Conservation (phyloP, 2,329 filamentous ascomycete genomes). For the Aspergillus persii region DNA sequence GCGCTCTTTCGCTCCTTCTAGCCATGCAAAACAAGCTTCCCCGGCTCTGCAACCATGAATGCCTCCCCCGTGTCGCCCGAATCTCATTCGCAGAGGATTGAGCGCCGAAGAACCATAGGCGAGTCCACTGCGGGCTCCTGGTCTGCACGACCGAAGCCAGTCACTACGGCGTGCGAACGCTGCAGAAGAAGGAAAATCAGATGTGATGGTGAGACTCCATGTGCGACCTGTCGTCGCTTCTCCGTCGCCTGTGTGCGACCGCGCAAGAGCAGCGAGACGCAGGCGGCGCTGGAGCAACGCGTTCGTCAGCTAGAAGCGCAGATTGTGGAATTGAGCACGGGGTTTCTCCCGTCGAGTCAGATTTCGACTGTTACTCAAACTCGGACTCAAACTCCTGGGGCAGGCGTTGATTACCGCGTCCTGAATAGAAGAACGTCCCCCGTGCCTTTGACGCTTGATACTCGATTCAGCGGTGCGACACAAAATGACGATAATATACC, state of each 20-base stretch:
- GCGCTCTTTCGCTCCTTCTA: neutral
- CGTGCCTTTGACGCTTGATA: neutral
- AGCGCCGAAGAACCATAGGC: slow-evolving; percentile 1
- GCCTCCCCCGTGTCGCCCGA: slow-evolving; percentile 4
- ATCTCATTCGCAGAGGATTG: neutral
- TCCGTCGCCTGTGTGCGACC: slow-evolving; percentile 11
- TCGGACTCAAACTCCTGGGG: neutral
- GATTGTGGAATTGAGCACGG: slow-evolving; percentile 9
- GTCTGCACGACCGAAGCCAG: slow-evolving; percentile 9
- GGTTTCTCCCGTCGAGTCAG: neutral
- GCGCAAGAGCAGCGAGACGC: slow-evolving; percentile 9
- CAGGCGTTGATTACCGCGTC: neutral
- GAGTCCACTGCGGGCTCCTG: neutral
- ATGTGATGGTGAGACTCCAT: slow-evolving; percentile 17
- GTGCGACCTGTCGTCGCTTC: slow-evolving; percentile 16
- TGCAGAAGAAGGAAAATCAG: slow-evolving; percentile 17
- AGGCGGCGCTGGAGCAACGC: slow-evolving; percentile 10
- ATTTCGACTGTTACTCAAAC: neutral
- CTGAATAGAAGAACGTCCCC: neutral
- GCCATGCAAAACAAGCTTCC: slow-evolving; percentile 4
- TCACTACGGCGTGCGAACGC: slow-evolving; percentile 12
- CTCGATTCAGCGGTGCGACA: neutral
- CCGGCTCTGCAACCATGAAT: slow-evolving; percentile 8
- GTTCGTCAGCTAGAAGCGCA: slow-evolving; percentile 13
- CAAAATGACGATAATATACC: neutral